Base-by-base conservation (phyloP, 495 filamentous ascomycete genomes). In the Hypoxylon subgilvum region DNA sequence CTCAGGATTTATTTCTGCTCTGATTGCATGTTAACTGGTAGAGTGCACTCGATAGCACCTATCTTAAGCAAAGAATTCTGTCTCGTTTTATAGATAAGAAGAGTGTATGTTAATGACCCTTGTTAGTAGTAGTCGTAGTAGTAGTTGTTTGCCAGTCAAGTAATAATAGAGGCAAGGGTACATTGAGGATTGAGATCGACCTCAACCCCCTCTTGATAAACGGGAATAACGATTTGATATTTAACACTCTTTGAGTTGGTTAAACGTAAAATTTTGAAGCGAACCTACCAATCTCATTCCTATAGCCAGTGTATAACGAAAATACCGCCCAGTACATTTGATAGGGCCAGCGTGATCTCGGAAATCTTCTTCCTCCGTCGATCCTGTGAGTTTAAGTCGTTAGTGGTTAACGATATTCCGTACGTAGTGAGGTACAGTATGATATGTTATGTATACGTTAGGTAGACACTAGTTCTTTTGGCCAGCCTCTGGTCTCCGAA, bases 211-310 rank as follows among this genome's bases (percentile, higher is more conserved):
- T 48, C 19, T 40, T 49, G 42, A 61, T 50, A 55, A 43, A 40
- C 55, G 38, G 14, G 36, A 60, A 42, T 38, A 49, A 42, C 38
- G 45, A 38, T 43, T 50, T 50, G 40, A 35, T 42, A 50, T 23
- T 25, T n/a, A n/a, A n/a, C n/a, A n/a, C n/a, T n/a, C n/a, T 34
- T 58, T 40, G 13, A 40, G 17, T 46, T 40, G 13, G 16, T 45
- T 27, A 18, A n/a, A 32, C 23, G 17, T 19, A 27, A 27, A 27
- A n/a, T n/a, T n/a, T n/a, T n/a, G n/a, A n/a, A n/a, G n/a, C 9
- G 22, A 6, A 16, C 16, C 6, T 13, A 32, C 32, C n/a, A 16
- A 40, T 21, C 34, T 12, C 27, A 18, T 25, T 7, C n/a, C 30
- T 9, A 46, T 14, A 32, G 22, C 9, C 28, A 32, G 12, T 38